phyloP scores from a whole-genome alignment of 345 rosid genomes.

The Odontarrhena argentea region DNA sequence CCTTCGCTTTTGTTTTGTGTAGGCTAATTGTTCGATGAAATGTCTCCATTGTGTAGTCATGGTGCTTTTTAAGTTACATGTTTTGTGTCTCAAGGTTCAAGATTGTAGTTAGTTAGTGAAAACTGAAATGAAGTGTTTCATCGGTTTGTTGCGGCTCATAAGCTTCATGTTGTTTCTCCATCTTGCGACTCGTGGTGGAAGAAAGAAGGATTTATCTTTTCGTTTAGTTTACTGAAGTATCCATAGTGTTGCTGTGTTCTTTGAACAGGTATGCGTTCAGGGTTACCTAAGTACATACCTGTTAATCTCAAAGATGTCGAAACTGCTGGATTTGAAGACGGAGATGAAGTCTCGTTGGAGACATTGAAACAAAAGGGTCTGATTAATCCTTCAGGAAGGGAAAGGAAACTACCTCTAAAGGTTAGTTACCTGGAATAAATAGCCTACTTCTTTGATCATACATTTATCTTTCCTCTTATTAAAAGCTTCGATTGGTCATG shows the following conservation, averaged over 20 bases:
- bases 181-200: background rate
- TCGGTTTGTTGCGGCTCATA: background rate
- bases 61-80: background rate
- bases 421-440: slow-evolving; percentile 33
- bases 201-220: background rate
- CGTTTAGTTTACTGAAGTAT: slow-evolving; percentile 23
- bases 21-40: slow-evolving; percentile 32
- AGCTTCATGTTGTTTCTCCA: background rate
- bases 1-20: slow-evolving; percentile 2
- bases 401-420: slow-evolving; percentile 91
- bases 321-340: slow-evolving; percentile 79
- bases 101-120: slow-evolving; percentile 1
- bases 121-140: background rate
- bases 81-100: background rate
- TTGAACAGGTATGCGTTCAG: slow-evolving; percentile 81
- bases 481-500: slow-evolving; percentile 5
- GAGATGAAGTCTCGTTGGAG: slow-evolving; percentile 86
- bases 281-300: slow-evolving; percentile 77
- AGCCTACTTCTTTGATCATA: background rate
- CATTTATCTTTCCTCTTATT: background rate
- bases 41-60: slow-evolving; percentile 20
- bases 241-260: background rate
- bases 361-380: slow-evolving; percentile 70
- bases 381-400: slow-evolving; percentile 96
- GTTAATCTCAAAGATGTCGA: slow-evolving; percentile 79